These are phyloP conservation scores for Mycena leptocephala DNA, from an alignment of 768 basidiomycete genomes.

Conservation along the genomic window DNA sequence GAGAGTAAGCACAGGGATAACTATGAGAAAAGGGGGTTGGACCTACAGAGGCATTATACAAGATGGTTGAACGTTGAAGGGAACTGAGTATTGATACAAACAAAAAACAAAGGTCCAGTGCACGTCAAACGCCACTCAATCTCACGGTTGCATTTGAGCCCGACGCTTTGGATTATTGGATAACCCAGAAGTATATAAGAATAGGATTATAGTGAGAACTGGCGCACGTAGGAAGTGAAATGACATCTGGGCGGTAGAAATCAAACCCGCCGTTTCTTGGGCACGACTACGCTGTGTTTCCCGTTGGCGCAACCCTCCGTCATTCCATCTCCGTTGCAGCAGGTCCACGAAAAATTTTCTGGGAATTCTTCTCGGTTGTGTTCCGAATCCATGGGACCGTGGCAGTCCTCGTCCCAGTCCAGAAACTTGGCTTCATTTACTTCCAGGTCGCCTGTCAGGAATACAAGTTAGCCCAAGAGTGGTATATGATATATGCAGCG, in stretches of 20 bases:
- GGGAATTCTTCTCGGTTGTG: slow-evolving; percentile 59
- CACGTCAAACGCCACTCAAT: background rate
- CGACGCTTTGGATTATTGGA: slow-evolving; percentile 9
- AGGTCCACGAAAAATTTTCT: slow-evolving; percentile 67
- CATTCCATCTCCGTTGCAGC: slow-evolving; percentile 60
- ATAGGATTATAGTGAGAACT: background rate
- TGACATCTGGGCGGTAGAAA: background rate
- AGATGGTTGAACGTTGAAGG: background rate
- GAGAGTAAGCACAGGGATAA: background rate
- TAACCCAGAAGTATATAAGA: slow-evolving; percentile 17
- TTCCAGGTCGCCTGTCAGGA: slow-evolving; percentile 57
- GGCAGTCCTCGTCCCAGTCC: slow-evolving; percentile 65
- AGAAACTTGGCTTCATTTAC: slow-evolving; percentile 56
- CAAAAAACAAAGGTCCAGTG: background rate
- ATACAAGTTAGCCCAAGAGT: background rate
- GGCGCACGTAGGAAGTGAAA: background rate
- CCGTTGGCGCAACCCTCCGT: slow-evolving; percentile 58
- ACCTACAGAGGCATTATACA: slow-evolving; percentile 2
- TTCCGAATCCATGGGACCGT: slow-evolving; percentile 63
- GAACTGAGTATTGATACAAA: background rate
- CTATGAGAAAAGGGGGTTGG: background rate
- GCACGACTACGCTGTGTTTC: slow-evolving; percentile 49
- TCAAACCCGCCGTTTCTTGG: slow-evolving; percentile 53
- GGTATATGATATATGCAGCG: background rate
- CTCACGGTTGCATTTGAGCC: slow-evolving; percentile 8